Percentiles rank a stretch among this genome's conserved stretches.
phyloP scores from a whole-genome alignment of 2,329 filamentous ascomycete species.

The Coniochaeta prunicola region DNA sequence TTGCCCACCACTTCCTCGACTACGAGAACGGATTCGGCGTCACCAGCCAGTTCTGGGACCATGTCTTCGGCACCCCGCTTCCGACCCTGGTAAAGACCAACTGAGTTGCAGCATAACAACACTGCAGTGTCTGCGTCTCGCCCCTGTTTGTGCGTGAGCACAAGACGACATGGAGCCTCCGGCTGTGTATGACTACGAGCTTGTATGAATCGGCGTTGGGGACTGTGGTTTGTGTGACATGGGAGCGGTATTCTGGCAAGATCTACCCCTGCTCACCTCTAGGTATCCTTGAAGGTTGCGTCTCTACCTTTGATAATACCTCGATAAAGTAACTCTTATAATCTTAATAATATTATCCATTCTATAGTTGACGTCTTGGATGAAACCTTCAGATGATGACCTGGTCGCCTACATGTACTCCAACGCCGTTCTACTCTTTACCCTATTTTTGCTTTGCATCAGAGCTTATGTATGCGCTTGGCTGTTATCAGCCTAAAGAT shows the following conservation, averaged over 20 bases:
- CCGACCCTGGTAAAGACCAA: constrained; percentile 26
- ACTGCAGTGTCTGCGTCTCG: background rate
- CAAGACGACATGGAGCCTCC: background rate
- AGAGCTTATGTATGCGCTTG: too few relatives aligned
- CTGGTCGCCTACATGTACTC: too few relatives aligned
- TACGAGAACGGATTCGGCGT: constrained; percentile 97
- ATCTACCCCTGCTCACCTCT: background rate
- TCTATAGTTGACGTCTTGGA: background rate
- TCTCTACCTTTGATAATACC: background rate
- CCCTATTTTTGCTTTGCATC: too few relatives aligned
- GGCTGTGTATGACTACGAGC: background rate
- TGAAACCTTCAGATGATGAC: background rate
- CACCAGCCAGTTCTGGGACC: constrained; percentile 93
- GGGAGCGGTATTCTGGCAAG: background rate
- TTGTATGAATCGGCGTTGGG: background rate
- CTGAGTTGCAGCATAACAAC: constrained; percentile 7
- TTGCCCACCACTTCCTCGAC: constrained; percentile 95
- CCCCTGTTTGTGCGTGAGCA: background rate
- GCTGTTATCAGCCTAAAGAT: too few relatives aligned
- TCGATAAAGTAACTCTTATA: background rate
- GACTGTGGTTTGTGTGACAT: background rate
- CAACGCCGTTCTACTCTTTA: too few relatives aligned
- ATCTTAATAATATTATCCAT: background rate
- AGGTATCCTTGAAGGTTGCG: background rate
- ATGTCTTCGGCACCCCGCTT: constrained; percentile 83